Evolutionary conservation across 441 rosid species (phyloP).

Genomic region (Omphalea diandra): DNA sequence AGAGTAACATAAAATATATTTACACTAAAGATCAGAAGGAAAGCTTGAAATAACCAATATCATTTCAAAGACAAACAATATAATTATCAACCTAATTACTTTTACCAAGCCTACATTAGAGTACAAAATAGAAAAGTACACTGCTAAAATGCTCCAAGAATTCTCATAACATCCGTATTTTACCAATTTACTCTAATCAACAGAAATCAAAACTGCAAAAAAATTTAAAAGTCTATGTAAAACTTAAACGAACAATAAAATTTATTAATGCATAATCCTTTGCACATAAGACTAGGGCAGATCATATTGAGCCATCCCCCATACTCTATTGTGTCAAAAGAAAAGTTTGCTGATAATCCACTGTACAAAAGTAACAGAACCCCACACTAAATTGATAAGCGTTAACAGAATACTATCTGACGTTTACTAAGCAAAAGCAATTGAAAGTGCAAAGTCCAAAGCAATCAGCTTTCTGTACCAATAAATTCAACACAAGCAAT

Average conservation of each 20-base stretch:
- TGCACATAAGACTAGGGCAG: neutral
- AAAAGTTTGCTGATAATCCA: neutral
- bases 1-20: conserved; percentile 21
- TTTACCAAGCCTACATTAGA: neutral
- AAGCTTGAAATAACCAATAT: conserved; percentile 7
- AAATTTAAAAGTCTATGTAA: neutral
- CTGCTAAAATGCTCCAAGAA: neutral
- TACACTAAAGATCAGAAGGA: neutral
- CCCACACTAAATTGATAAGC: neutral
- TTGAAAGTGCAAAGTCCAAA: neutral
- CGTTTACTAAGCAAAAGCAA: neutral
- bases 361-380: neutral
- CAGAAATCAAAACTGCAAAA: neutral
- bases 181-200: neutral
- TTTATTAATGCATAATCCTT: conserved; percentile 1
- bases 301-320: neutral
- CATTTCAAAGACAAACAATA: neutral
- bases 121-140: neutral
- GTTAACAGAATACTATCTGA: neutral
- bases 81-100: conserved; percentile 1
- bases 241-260: neutral
- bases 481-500: neutral
- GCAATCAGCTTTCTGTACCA: neutral
- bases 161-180: neutral
- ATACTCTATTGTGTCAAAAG: too few relatives aligned